Conservation (phyloP, 2,329 filamentous ascomycete species). For the Elsinoe ampelina region DNA sequence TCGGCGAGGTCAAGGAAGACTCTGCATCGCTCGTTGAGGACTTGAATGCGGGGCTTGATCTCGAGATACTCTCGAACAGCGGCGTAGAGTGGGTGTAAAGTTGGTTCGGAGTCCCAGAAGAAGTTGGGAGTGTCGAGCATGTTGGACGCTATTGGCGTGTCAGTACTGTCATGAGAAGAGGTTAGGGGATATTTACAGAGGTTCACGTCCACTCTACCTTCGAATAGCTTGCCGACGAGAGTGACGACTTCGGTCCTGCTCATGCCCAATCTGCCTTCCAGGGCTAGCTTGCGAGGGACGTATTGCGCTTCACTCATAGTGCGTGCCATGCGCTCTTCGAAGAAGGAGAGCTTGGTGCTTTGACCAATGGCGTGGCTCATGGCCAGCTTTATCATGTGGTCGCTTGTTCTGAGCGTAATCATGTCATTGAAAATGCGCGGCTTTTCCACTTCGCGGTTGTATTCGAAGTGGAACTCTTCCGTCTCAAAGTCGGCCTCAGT, state of each 20-base stretch:
- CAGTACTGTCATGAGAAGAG: background rate
- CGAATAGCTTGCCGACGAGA: slow-evolving; percentile 83
- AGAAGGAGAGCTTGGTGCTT: slow-evolving; percentile 91
- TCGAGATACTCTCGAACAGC: slow-evolving; percentile 96
- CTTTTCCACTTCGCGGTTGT: slow-evolving; percentile 73
- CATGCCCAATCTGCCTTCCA: slow-evolving; percentile 88
- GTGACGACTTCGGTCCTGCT: slow-evolving; percentile 83
- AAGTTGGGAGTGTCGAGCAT: slow-evolving; percentile 94
- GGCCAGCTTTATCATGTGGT: slow-evolving; percentile 98
- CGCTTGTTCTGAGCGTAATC: slow-evolving; percentile 88
- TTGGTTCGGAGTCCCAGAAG: slow-evolving; percentile 97
- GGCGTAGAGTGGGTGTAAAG: slow-evolving; percentile 83
- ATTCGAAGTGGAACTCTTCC: slow-evolving; percentile 98
- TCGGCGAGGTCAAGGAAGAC: slow-evolving; percentile 95
- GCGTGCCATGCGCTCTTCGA: slow-evolving; percentile 89
- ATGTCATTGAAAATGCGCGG: slow-evolving; percentile 97
- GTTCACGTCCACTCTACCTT: slow-evolving; percentile 92
- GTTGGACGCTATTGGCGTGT: slow-evolving; percentile 60
- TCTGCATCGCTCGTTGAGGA: slow-evolving; percentile 91
- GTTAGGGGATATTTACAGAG: slow-evolving; percentile 58
- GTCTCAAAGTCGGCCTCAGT: slow-evolving; percentile 90
- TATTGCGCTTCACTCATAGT: slow-evolving; percentile 92
- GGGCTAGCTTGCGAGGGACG: slow-evolving; percentile 76
- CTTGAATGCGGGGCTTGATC: slow-evolving; percentile 90
- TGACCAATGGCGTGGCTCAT: slow-evolving; percentile 97